Conservation (phyloP, 371 early-diverging fungal genomes). For the Smittium culicis region DNA sequence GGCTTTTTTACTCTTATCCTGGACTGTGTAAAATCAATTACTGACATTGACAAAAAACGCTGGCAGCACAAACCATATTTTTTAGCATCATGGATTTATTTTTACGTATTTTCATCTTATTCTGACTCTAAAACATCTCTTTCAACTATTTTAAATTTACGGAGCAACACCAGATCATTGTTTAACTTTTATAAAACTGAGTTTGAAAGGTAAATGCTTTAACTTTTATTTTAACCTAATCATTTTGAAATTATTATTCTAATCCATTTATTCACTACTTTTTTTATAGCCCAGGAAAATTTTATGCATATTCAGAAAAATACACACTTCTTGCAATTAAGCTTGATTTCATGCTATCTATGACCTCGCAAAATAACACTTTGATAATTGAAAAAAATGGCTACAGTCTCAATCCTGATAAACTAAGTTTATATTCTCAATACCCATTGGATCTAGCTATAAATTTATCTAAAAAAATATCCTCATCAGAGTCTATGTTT, state of each 20-base stretch:
- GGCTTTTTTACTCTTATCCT: not conserved
- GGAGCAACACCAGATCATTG: constrained; percentile 3
- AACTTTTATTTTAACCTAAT: not conserved
- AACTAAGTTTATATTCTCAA: not conserved
- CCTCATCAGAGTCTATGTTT: constrained; percentile 7
- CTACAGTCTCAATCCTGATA: not conserved
- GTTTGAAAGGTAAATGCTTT: constrained; percentile 8
- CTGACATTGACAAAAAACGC: not conserved
- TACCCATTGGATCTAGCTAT: constrained; percentile 5
- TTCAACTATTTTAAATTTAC: constrained; percentile 9
- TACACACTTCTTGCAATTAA: constrained; percentile 8
- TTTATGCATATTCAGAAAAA: constrained; percentile 13
- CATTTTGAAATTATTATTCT: not conserved
- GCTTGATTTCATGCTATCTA: not conserved
- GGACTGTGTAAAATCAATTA: not conserved
- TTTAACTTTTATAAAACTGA: constrained; percentile 15
- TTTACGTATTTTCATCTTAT: constrained; percentile 1
- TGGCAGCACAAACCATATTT: constrained; percentile 14
- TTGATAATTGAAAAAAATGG: not conserved
- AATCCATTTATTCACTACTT: not conserved
- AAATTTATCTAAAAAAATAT: constrained; percentile 1
- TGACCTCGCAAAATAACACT: not conserved
- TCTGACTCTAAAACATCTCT: not conserved
- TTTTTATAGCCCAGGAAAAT: constrained; percentile 8
- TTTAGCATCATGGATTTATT: constrained; percentile 9